Evolutionary conservation across 1,284 basidiomycete genomes (phyloP).

Genomic region (Apiotrichum porosum): DNA sequence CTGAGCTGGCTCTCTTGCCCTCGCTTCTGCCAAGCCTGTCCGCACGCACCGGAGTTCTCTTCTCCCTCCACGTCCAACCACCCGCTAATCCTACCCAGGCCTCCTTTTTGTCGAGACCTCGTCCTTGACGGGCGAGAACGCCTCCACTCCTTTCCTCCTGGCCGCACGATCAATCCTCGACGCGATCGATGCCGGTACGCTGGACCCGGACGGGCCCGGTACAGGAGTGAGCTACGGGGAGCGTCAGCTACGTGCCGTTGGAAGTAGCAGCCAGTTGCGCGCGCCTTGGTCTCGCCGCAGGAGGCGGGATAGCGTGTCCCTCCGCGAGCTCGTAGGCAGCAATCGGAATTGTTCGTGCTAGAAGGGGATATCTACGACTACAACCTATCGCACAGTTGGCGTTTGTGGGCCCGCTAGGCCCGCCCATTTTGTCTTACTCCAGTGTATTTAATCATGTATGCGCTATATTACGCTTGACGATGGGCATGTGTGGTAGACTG

Average conservation of each 20-base stretch:
- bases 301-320: constrained; percentile 15
- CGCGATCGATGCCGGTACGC: constrained; percentile 83
- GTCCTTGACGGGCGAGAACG: constrained; percentile 85
- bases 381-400: too few relatives aligned
- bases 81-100: constrained; percentile 52
- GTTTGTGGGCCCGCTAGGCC: too few relatives aligned
- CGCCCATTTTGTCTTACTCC: too few relatives aligned
- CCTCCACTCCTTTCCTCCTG: constrained; percentile 86
- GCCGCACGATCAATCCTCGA: constrained; percentile 84
- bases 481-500: too few relatives aligned
- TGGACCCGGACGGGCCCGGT: constrained; percentile 89
- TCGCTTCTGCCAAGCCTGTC: too few relatives aligned
- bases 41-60: too few relatives aligned
- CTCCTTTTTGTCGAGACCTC: constrained; percentile 91
- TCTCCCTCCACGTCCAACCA: too few relatives aligned
- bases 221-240: constrained; percentile 96
- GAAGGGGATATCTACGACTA: too few relatives aligned
- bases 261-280: constrained; percentile 6
- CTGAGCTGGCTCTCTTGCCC: too few relatives aligned
- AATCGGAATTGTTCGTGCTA: constrained; percentile 10
- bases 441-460: too few relatives aligned
- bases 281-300: background rate
- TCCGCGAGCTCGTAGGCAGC: constrained; percentile 16
- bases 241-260: constrained; percentile 77
- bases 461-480: too few relatives aligned